Base-by-base conservation (phyloP, 2,329 filamentous ascomycete genomes). In the Botryosphaeria dothidea region DNA sequence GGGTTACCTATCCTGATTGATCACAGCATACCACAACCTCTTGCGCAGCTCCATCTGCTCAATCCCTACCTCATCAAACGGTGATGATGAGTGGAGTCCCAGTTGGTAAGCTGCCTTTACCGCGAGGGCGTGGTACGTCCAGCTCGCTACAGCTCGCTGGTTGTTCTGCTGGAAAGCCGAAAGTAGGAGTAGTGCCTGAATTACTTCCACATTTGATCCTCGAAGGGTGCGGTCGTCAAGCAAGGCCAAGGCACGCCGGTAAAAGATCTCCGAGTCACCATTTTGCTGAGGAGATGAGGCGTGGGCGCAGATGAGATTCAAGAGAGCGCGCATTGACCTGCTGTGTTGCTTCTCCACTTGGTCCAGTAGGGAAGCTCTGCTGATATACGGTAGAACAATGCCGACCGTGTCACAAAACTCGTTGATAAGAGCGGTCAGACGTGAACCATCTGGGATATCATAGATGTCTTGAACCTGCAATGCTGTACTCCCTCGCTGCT, bases 91-190 rank as follows among this genome's bases (percentile, higher is more conserved):
- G 62, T 78, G 75, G 23, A 78, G 68, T 5, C 75, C 76, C 1
- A 78, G 69, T 54, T 77, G 75, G 52, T 75, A 77, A 0, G 74
- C 67, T 0, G 73, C 68, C 31, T 75, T 74, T 43, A 78, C 75
- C 1, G 71, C 70, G 2, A 76, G 67, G 1, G 72, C 71, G 52
- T 77, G 74, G 1, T 71, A 71, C 3, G 74, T 70, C 65, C 72
- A 71, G 56, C 74, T 77, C 27, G 74, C 72, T 62, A 74, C 73
- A 7, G 75, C 73, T 2, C 74, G 68, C 51, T 76, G 74, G n/a
- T 68, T 76, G 38, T 76, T 77, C 52, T 78, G 75, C 34, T 77
- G 73, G 41, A 73, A 78, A 38, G 68, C 74, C 2, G 71, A 68
- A 1, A 77, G 66, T 1, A 78, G 70, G 4, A 78, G 68, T 21